Evolutionary conservation across 352 stramenopile species (phyloP).

Genomic region (Globisporangium okanoganense): DNA sequence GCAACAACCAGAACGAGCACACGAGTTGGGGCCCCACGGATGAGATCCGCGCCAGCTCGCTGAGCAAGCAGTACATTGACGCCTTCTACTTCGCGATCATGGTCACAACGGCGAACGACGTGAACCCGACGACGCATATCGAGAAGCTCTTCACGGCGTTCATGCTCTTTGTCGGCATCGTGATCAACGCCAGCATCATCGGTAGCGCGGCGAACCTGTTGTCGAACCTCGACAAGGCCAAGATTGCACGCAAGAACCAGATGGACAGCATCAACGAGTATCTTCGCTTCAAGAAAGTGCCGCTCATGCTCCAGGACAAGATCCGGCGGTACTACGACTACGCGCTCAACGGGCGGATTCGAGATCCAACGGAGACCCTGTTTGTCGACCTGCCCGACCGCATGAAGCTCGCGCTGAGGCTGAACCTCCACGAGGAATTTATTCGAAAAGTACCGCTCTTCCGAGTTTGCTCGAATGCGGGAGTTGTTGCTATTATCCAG

Average conservation of each 20-base stretch:
- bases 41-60: constrained; percentile 25
- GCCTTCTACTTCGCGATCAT: constrained; percentile 66
- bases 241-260: constrained; percentile 72
- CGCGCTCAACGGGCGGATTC: constrained; percentile 48
- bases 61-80: constrained; percentile 49
- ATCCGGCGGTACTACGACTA: constrained; percentile 80
- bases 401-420: constrained; percentile 57
- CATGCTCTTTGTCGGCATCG: constrained; percentile 74
- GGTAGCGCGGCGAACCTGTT: constrained; percentile 72
- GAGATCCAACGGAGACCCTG: constrained; percentile 51
- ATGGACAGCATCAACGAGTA: constrained; percentile 82
- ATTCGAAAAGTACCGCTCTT: constrained; percentile 76
- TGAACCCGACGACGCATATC: constrained; percentile 42
- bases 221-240: constrained; percentile 69
- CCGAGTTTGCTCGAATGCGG: constrained; percentile 59
- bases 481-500: constrained; percentile 70
- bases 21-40: constrained; percentile 42
- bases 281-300: constrained; percentile 78
- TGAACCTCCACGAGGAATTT: constrained; percentile 66
- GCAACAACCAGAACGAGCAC: constrained; percentile 26
- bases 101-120: constrained; percentile 61
- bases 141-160: constrained; percentile 62
- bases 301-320: constrained; percentile 56
- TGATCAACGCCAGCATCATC: constrained; percentile 81
- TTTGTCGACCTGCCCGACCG: constrained; percentile 74